Evolutionary conservation across 1,139 yeast species (phyloP).

Genomic region (Zygoascus hellenicus): DNA sequence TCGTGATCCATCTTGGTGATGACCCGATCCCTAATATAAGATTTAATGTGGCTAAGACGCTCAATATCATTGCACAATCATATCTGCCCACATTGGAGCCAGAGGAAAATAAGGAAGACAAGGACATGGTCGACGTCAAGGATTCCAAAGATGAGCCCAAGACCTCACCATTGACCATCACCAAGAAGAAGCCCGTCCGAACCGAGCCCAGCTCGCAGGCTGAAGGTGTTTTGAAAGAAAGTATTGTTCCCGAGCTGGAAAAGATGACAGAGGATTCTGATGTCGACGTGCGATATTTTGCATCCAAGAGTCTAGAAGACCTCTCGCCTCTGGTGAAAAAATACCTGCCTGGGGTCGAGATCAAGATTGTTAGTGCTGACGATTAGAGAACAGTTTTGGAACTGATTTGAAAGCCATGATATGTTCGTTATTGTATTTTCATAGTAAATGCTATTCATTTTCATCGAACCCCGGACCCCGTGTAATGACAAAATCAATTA

Average conservation of each 20-base stretch:
- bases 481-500: no score
- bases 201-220: slow-evolving; percentile 13
- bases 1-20: slow-evolving; percentile 59
- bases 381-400: background rate
- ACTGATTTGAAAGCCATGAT: background rate
- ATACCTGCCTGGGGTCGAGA: slow-evolving; percentile 6
- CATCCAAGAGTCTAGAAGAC: slow-evolving; percentile 46
- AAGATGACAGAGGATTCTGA: slow-evolving; percentile 67
- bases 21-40: slow-evolving; percentile 93
- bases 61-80: slow-evolving; percentile 53
- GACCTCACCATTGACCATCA: slow-evolving; percentile 14
- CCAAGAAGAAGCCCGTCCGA: slow-evolving; percentile 6
- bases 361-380: slow-evolving; percentile 5
- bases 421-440: background rate
- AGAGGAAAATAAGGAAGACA: slow-evolving; percentile 21
- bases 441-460: slow-evolving; percentile 1
- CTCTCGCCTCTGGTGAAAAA: slow-evolving; percentile 16
- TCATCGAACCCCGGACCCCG: background rate
- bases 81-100: slow-evolving; percentile 32
- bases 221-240: slow-evolving; percentile 43
- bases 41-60: slow-evolving; percentile 89
- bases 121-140: slow-evolving; percentile 13
- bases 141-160: slow-evolving; percentile 12
- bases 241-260: slow-evolving; percentile 61
- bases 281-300: slow-evolving; percentile 84